These are phyloP conservation scores for Phycomyces nitens DNA, from an alignment of 192 early-diverging fungal genomes.

Conservation along the genomic window DNA sequence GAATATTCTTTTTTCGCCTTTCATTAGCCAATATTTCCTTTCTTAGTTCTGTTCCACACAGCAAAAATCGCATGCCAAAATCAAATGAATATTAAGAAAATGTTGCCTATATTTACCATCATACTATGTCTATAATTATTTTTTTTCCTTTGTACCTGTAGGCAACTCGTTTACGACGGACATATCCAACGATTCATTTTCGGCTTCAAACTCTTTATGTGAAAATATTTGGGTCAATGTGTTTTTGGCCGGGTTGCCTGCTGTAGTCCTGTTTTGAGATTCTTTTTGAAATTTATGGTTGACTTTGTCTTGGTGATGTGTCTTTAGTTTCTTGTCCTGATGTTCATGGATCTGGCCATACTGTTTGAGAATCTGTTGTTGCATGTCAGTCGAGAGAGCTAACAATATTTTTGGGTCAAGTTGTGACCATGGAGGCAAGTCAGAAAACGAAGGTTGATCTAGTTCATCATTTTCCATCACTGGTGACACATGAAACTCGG, in stretches of 20 bases:
- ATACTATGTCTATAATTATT: no score
- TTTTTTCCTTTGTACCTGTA: background rate
- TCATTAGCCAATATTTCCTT: background rate
- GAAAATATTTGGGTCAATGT: constrained; percentile 1
- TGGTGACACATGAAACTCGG: no score
- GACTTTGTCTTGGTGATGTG: background rate
- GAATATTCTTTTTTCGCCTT: background rate
- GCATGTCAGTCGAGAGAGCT: constrained; percentile 34
- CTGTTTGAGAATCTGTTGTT: constrained; percentile 22
- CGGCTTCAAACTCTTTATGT: background rate
- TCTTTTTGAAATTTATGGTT: background rate
- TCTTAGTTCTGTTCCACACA: background rate
- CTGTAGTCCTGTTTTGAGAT: background rate
- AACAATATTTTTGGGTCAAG: constrained; percentile 39
- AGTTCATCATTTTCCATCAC: no score
- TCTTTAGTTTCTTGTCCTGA: constrained; percentile 1
- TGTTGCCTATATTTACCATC: no score
- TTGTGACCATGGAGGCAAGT: constrained; percentile 45
- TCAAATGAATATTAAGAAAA: background rate
- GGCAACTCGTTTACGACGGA: constrained; percentile 11
- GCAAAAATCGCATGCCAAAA: background rate
- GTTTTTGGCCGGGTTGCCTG: background rate
- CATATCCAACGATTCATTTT: background rate
- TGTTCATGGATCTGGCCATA: constrained; percentile 5
- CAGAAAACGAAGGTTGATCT: background rate